A percentile compares a stretch with the other conserved stretches of the same genome.
These are phyloP conservation scores for Aspergillus sp. DNA, from an alignment of 2,329 filamentous ascomycete genomes.

Conservation along the genomic window DNA sequence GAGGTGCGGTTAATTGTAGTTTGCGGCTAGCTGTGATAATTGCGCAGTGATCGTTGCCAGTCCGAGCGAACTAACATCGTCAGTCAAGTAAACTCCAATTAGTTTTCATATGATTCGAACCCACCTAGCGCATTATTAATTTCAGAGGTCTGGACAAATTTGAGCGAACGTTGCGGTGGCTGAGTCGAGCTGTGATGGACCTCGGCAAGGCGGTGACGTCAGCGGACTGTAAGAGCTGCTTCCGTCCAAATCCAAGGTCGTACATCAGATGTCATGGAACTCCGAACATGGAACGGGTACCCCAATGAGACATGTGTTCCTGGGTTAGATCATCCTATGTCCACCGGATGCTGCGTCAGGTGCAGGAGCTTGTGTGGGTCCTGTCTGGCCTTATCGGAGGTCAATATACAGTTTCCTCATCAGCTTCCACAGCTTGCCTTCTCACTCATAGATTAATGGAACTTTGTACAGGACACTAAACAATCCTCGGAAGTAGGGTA, in stretches of 20 bases:
- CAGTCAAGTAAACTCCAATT: too few species aligned
- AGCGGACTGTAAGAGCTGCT: not conserved
- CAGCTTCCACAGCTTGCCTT: too few species aligned
- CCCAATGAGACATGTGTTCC: not conserved
- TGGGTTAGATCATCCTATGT: not conserved
- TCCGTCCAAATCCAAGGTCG: not conserved
- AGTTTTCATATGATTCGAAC: too few species aligned
- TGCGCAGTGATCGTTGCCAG: not conserved
- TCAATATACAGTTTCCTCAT: too few species aligned
- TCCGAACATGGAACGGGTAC: not conserved
- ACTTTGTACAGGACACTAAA: too few species aligned
- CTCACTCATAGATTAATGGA: too few species aligned
- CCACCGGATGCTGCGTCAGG: too few species aligned
- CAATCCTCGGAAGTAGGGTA: conserved; percentile 10
- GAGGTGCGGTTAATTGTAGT: not conserved
- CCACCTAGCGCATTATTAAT: too few species aligned
- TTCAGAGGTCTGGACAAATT: not conserved
- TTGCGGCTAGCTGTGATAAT: too few species aligned
- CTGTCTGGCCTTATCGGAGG: too few species aligned
- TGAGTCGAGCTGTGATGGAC: not conserved
- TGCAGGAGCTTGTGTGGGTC: too few species aligned
- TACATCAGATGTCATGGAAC: too few species aligned
- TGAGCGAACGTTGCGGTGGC: not conserved
- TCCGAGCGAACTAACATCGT: not conserved
- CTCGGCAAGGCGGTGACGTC: not conserved